Evolutionary conservation across 1,284 basidiomycete species (phyloP).

Genomic region (Cryptococcus hybrid): DNA sequence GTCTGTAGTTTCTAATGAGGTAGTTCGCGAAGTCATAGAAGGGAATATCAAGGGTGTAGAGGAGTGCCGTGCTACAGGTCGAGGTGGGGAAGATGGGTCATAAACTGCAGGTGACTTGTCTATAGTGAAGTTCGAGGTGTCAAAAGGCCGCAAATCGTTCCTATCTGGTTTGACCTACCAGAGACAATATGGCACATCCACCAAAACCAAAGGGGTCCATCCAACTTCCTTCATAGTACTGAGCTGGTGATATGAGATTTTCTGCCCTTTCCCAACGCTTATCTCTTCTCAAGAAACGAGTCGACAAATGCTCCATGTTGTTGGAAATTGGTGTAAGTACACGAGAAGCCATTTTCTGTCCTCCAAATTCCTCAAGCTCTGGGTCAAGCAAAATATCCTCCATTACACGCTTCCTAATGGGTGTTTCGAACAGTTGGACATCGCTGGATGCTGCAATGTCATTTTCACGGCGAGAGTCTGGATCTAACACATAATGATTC

Average conservation of each 20-base stretch:
- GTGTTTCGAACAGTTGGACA: too few relatives aligned
- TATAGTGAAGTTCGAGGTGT: neutral
- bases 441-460: too few relatives aligned
- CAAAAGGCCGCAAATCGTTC: neutral
- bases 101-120: conserved; percentile 1
- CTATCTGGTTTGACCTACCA: conserved; percentile 1
- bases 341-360: neutral
- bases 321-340: neutral
- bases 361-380: too few relatives aligned
- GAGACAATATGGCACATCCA: neutral
- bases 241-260: too few relatives aligned
- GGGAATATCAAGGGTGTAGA: conserved; percentile 11
- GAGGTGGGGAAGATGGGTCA: neutral
- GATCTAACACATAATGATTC: too few relatives aligned
- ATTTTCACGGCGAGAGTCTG: too few relatives aligned
- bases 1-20: neutral
- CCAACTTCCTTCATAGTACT: neutral
- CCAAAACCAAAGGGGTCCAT: conserved; percentile 6
- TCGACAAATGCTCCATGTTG: too few relatives aligned
- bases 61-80: neutral
- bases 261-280: too few relatives aligned
- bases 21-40: neutral
- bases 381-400: too few relatives aligned
- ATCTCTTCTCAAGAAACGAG: too few relatives aligned
- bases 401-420: too few relatives aligned